Conservation (phyloP, 768 basidiomycete species). For the Mycena sanguinolenta region DNA sequence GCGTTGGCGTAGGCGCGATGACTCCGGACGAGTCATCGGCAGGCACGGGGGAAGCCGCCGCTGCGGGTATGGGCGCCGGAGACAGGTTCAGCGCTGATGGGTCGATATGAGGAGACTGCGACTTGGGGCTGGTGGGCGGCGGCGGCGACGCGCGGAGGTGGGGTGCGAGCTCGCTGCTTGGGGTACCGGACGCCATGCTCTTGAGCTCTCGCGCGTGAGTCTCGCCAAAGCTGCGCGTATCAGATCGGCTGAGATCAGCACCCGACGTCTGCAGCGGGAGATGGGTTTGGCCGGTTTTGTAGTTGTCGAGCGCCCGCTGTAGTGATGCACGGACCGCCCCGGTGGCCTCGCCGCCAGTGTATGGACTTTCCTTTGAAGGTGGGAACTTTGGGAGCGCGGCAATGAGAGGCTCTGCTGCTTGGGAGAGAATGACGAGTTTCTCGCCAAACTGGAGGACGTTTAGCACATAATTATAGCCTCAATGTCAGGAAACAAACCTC, state of each 20-base stretch:
- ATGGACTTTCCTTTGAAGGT: slow-evolving; percentile 67
- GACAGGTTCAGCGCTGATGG: slow-evolving; percentile 52
- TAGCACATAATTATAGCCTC: neutral
- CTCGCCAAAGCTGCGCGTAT: slow-evolving; percentile 87
- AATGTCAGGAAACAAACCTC: slow-evolving; percentile 66
- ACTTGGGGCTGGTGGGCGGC: slow-evolving; percentile 29
- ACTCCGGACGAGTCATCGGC: slow-evolving; percentile 19
- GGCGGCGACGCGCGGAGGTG: slow-evolving; percentile 56
- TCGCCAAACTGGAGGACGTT: slow-evolving; percentile 75
- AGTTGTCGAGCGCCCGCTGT: slow-evolving; percentile 84
- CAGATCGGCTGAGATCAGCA: slow-evolving; percentile 75
- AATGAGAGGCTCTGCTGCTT: slow-evolving; percentile 76
- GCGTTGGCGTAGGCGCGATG: slow-evolving; percentile 44
- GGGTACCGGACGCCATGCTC: slow-evolving; percentile 57
- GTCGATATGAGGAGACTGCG: slow-evolving; percentile 49
- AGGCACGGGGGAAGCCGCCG: slow-evolving; percentile 37
- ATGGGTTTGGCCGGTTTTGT: slow-evolving; percentile 74
- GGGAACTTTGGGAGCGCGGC: slow-evolving; percentile 76
- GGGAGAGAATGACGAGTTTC: slow-evolving; percentile 80
- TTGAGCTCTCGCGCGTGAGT: slow-evolving; percentile 84
- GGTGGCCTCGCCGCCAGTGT: slow-evolving; percentile 72
- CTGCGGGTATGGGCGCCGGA: slow-evolving; percentile 53
- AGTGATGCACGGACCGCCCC: slow-evolving; percentile 80
- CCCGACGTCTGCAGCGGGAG: slow-evolving; percentile 60
- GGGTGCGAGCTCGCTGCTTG: slow-evolving; percentile 44